Evolutionary conservation across 1,284 basidiomycete species (phyloP).

Genomic region (Tylopilus orsonianus): DNA sequence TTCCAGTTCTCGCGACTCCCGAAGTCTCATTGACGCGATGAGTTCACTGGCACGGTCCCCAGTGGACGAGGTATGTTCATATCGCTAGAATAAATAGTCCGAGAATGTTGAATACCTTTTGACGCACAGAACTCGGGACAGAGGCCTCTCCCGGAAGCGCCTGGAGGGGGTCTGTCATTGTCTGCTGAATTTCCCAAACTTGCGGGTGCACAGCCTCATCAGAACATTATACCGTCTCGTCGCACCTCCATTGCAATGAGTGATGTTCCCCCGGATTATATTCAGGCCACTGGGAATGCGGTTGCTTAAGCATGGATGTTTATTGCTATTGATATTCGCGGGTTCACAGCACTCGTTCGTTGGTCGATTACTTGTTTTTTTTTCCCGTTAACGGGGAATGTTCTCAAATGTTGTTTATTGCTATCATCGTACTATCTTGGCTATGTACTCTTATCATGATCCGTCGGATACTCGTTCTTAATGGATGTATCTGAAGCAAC

Average conservation of each 20-base stretch:
- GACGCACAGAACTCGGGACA: slow-evolving; percentile 4
- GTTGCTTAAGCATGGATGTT: not conserved
- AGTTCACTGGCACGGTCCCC: slow-evolving; percentile 6
- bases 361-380: not conserved
- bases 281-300: slow-evolving; percentile 16
- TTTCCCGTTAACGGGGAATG: no score
- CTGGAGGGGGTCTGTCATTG: slow-evolving; percentile 22
- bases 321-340: not conserved
- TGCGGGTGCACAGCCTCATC: slow-evolving; percentile 5
- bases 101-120: not conserved
- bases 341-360: not conserved
- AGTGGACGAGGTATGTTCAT: slow-evolving; percentile 23
- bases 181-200: slow-evolving; percentile 22
- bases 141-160: slow-evolving; percentile 29
- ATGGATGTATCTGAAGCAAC: no score
- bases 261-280: slow-evolving; percentile 27
- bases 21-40: slow-evolving; percentile 3
- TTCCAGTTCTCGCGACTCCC: slow-evolving; percentile 14
- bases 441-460: no score
- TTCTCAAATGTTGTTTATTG: no score
- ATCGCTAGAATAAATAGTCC: not conserved
- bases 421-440: no score
- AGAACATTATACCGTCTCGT: slow-evolving; percentile 2
- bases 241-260: slow-evolving; percentile 14
- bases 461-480: not conserved